Evolutionary conservation across 106 monocot genomes (phyloP).

Genomic region (Phalaenopsis aphrodite): DNA sequence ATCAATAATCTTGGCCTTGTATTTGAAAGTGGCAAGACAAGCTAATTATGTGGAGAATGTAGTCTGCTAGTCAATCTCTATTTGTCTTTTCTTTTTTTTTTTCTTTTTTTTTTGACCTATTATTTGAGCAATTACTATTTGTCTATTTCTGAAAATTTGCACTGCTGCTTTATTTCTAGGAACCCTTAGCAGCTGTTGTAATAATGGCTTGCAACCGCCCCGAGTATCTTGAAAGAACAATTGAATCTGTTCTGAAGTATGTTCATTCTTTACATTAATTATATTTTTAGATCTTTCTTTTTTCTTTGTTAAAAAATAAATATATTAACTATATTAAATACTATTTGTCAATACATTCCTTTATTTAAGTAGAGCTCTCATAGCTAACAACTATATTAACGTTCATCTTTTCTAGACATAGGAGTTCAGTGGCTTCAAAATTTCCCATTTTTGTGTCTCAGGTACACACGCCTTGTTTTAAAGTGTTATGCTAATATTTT

Average conservation of each 20-base stretch:
- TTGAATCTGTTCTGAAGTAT: slow-evolving; percentile 83
- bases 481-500: slow-evolving; percentile 1
- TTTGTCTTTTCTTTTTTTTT: background rate
- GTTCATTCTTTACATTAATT: slow-evolving; percentile 5
- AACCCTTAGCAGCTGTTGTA: slow-evolving; percentile 86
- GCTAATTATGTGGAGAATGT: too few relatives aligned
- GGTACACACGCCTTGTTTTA: slow-evolving; percentile 20
- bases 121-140: background rate
- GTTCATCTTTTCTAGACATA: slow-evolving; percentile 48
- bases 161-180: slow-evolving; percentile 21
- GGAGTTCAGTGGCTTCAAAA: slow-evolving; percentile 64
- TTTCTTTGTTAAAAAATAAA: background rate
- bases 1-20: too few relatives aligned
- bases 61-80: too few relatives aligned
- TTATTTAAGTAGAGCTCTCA: background rate
- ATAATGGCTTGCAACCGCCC: slow-evolving; percentile 97
- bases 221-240: slow-evolving; percentile 87
- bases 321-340: too few relatives aligned
- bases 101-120: background rate
- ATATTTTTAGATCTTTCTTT: background rate
- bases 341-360: too few relatives aligned
- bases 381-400: background rate
- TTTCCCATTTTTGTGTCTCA: slow-evolving; percentile 95
- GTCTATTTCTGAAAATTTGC: background rate
- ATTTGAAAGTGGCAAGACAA: too few relatives aligned